These are phyloP conservation scores for Cupressus sempervirens DNA, from an alignment of 75 land plant genomes.

Conservation along the genomic window DNA sequence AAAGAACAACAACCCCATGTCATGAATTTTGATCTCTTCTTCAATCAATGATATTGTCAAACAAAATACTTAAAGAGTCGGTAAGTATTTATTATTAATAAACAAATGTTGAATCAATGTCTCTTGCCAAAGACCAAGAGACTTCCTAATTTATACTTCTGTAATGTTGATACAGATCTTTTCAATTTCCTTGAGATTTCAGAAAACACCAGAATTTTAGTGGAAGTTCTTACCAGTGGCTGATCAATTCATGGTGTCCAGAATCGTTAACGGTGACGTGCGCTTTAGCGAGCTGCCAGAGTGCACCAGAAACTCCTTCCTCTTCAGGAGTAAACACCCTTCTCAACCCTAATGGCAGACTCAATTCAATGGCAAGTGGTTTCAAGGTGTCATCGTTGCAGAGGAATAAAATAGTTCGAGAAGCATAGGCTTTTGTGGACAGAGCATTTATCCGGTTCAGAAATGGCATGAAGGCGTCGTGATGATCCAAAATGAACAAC, in stretches of 20 bases:
- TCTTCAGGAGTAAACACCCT: slow-evolving; percentile 18
- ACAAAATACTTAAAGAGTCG: not conserved
- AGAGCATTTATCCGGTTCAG: slow-evolving; percentile 17
- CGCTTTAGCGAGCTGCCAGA: slow-evolving; percentile 31
- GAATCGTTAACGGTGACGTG: slow-evolving; percentile 21
- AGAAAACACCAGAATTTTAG: no score
- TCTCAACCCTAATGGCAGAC: slow-evolving; percentile 8
- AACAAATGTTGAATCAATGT: no score
- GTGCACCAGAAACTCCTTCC: slow-evolving; percentile 18
- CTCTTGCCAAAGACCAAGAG: no score
- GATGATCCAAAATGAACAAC: slow-evolving; percentile 28
- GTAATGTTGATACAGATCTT: no score
- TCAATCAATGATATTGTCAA: slow-evolving; percentile 23
- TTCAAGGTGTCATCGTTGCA: slow-evolving; percentile 6
- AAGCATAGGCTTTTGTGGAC: slow-evolving; percentile 21
- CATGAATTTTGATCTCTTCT: not conserved
- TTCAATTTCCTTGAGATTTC: no score
- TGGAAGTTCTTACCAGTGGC: slow-evolving; percentile 15
- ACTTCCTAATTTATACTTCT: no score
- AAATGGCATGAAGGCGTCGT: slow-evolving; percentile 24
- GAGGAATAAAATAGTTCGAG: slow-evolving; percentile 22
- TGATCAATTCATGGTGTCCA: slow-evolving; percentile 22
- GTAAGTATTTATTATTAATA: no score
- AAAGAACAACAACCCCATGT: slow-evolving; percentile 24
- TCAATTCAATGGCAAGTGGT: slow-evolving; percentile 28